Conservation (phyloP, 306 rosid genomes). For the Carpinus viminea region DNA sequence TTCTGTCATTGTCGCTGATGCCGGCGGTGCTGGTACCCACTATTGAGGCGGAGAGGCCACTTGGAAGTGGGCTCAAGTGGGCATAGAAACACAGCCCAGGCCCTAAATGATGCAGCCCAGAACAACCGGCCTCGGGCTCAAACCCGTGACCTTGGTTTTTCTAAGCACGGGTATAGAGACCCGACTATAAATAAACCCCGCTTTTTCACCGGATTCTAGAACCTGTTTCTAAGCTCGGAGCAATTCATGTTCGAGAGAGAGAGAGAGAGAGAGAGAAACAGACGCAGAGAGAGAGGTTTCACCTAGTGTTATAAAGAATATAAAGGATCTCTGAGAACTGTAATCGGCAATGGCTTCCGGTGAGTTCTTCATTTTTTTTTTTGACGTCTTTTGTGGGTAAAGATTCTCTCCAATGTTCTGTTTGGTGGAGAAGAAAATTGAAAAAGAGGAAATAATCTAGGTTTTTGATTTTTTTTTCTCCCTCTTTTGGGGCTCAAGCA, state of each 20-base stretch:
- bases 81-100: no score
- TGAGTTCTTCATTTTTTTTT: neutral
- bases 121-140: neutral
- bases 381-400: neutral
- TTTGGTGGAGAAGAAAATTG: neutral
- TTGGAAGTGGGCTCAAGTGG: no score
- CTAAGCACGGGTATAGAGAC: neutral
- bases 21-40: no score
- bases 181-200: neutral
- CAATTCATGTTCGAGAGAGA: neutral
- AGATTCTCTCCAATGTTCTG: neutral
- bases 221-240: neutral
- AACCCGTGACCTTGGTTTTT: neutral
- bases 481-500: neutral
- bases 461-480: neutral
- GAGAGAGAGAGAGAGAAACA: no score
- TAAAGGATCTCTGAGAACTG: neutral
- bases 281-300: neutral
- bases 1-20: no score
- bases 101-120: no score
- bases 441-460: neutral
- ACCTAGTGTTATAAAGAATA: neutral
- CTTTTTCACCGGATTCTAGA: neutral
- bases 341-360: conserved; percentile 15
- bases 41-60: no score